Evolutionary conservation across 1,284 basidiomycete species (phyloP).

Genomic region (Hortiboletus rubellus): DNA sequence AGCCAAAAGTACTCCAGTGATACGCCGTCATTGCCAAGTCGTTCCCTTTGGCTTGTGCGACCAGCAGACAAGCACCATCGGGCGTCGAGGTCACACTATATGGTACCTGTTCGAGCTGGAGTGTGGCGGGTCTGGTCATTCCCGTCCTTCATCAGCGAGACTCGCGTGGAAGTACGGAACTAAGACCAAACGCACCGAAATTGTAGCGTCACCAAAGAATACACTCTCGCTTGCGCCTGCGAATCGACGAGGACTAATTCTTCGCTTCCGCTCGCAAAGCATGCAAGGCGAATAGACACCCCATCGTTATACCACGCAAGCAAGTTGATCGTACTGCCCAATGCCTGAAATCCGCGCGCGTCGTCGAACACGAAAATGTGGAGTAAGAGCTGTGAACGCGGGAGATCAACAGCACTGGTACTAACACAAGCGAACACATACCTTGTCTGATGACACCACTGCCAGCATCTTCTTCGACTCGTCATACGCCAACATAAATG

Average conservation of each 20-base stretch:
- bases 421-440: constrained; percentile 11
- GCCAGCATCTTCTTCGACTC: constrained; percentile 49
- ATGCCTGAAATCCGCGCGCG: constrained; percentile 31
- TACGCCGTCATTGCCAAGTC: constrained; percentile 19
- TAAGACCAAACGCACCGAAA: constrained; percentile 42
- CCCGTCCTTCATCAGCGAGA: not conserved
- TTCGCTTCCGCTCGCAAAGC: constrained; percentile 44
- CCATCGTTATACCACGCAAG: constrained; percentile 43
- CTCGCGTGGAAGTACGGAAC: not conserved
- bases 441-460: constrained; percentile 44
- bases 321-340: constrained; percentile 44
- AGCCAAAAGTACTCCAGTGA: constrained; percentile 30
- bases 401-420: not conserved
- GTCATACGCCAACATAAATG: constrained; percentile 48
- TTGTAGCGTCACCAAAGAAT: constrained; percentile 50
- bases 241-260: constrained; percentile 52
- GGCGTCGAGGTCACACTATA: constrained; percentile 41
- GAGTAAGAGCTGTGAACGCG: constrained; percentile 34
- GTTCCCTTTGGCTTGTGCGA: constrained; percentile 27
- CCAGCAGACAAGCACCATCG: constrained; percentile 53
- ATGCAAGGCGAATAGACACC: constrained; percentile 34
- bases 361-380: constrained; percentile 51
- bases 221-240: constrained; percentile 42
- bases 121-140: constrained; percentile 21
- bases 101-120: constrained; percentile 21